Conservation (phyloP, 805 yeast species). For the Ogataea pignaliae region DNA sequence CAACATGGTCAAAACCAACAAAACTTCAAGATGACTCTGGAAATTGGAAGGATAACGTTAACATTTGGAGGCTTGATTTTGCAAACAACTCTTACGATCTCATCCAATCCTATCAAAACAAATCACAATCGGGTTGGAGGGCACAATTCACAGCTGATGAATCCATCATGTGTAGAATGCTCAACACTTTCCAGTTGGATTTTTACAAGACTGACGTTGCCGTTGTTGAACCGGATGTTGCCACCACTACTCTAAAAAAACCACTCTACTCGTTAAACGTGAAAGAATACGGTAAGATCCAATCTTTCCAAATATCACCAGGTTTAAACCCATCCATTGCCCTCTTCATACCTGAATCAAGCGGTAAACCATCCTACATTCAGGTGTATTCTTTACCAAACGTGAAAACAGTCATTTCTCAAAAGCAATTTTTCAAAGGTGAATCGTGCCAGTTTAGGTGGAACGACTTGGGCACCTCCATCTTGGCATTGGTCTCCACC, state of each 20-base stretch:
- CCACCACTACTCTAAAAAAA: slow-evolving; percentile 37
- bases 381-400: slow-evolving; percentile 78
- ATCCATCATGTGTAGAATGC: slow-evolving; percentile 55
- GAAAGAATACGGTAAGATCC: slow-evolving; percentile 43
- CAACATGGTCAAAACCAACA: slow-evolving; percentile 87
- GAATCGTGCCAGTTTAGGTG: slow-evolving; percentile 89
- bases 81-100: slow-evolving; percentile 12
- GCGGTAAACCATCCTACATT: slow-evolving; percentile 87
- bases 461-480: slow-evolving; percentile 93
- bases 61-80: slow-evolving; percentile 57
- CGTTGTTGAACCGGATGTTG: background rate
- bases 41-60: slow-evolving; percentile 73
- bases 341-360: slow-evolving; percentile 80
- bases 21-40: slow-evolving; percentile 62
- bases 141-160: slow-evolving; percentile 89
- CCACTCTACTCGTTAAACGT: slow-evolving; percentile 59
- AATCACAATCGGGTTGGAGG: slow-evolving; percentile 85
- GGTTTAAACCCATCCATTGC: slow-evolving; percentile 90
- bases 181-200: slow-evolving; percentile 54
- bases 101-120: slow-evolving; percentile 58
- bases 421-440: slow-evolving; percentile 91
- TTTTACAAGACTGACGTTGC: slow-evolving; percentile 51
- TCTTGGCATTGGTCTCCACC: slow-evolving; percentile 88
- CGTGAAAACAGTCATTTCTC: slow-evolving; percentile 71
- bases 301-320: slow-evolving; percentile 64